Conservation (phyloP, 1,284 basidiomycete genomes). For the Ustilago sp. region DNA sequence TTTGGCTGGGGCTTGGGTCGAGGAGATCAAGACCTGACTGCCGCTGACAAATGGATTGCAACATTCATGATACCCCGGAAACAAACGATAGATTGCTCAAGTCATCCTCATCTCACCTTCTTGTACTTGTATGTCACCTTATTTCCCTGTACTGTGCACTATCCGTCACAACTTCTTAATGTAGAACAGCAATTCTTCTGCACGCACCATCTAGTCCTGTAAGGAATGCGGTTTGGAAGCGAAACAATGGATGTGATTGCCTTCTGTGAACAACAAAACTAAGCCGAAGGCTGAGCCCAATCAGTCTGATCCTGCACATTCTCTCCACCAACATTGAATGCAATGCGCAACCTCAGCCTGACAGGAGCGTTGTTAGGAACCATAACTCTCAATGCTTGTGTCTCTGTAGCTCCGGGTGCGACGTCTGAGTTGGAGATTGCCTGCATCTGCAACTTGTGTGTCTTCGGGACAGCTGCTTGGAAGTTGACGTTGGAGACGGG, state of each 20-base stretch:
- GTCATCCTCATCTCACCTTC: background rate
- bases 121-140: slow-evolving; percentile 4
- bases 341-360: slow-evolving; percentile 86
- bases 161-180: background rate
- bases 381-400: slow-evolving; percentile 92
- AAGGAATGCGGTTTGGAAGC: background rate
- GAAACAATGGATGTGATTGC: slow-evolving; percentile 1
- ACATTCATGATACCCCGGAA: slow-evolving; percentile 9
- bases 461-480: slow-evolving; percentile 98
- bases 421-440: slow-evolving; percentile 91
- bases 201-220: background rate
- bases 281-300: slow-evolving; percentile 70
- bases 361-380: slow-evolving; percentile 85
- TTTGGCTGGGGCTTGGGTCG: slow-evolving; percentile 80
- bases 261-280: background rate
- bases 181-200: background rate
- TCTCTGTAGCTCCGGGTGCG: slow-evolving; percentile 82
- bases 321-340: slow-evolving; percentile 76
- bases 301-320: slow-evolving; percentile 91
- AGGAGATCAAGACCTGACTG: slow-evolving; percentile 60
- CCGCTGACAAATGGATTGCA: background rate
- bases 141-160: slow-evolving; percentile 3
- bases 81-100: background rate
- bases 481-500: slow-evolving; percentile 79
- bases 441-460: slow-evolving; percentile 97